Base-by-base conservation (phyloP, 1,139 yeast genomes). In the Blastobotrys buckinghamii region DNA sequence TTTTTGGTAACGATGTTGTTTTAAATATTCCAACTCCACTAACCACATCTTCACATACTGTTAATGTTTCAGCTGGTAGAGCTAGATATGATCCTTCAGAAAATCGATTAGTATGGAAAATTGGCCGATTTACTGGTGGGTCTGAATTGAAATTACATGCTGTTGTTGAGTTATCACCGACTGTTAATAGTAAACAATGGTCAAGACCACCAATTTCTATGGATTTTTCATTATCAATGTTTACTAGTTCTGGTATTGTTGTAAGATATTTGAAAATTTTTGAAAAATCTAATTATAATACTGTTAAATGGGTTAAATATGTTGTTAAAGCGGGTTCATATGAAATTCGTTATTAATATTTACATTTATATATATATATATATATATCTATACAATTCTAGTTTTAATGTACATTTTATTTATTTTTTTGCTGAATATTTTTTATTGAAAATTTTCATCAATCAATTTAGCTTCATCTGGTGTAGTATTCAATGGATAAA, bases 221-320 rank as follows among this genome's bases (percentile, higher is more conserved):
- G 60, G 77, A 77, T 50, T 90, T 90, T 64, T 72, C 74, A 33
- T 69, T 90, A 47, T 77, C 84, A 53, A 85, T 84, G 89, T 84
- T 81, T 61, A 82, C 92, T 26, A 74, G 85, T 57, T 82, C 94
- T 12, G 95, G 96, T 0, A 70, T 86, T 45, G 77, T 79, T 27
- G 92, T 90, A 42, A 76, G 85, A 55, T 85, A 78, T 62, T 72
- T 90, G 58, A 80, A 79, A 62, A 83, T 90, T 1, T 73, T 72
- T 33, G 96, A 87, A 60, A 77, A 74, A 59, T 58, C 77, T 9
- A 80, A 79, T 53, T 84, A 86, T 67, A 71, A 77, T 42, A 82
- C 95, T 1, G 81, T 87, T 19, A 90, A 90, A 63, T 89, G 95
- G 95, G 94, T 89, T 41, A 78, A 86, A 59, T 90, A 90, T 64